Evolutionary conservation across 148 eudicot genomes (phyloP), one percentile per base, ranked within the genome.

Genomic region (Rhododendron ovatum): DNA sequence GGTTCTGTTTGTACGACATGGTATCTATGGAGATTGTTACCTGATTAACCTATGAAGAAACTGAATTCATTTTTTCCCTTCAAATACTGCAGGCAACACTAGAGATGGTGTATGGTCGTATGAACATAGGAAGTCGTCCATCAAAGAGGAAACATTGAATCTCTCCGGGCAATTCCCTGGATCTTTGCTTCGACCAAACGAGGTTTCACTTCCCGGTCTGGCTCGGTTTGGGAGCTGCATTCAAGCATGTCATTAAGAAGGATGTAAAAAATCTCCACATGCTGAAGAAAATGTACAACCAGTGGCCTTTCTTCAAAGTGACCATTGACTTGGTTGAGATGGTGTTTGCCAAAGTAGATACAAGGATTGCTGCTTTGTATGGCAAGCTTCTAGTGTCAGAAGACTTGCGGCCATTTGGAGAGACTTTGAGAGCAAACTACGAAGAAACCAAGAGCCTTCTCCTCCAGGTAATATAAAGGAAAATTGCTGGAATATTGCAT

Each of bases 151-250:
- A 95, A 84, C 96, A 95, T 95, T 69, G 98, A 94, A 88, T 92
- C 97, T n/a, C 97, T 95, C 9, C 92, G 98, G 85, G 98, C 98
- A 4, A 95, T 95, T 51, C 98, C 98, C 26, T 95, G 98, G 98
- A 94, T 94, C 86, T 95, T 95, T 89, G 96, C 98, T 48, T 95
- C 98, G 98, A 95, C 98, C 14, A 97, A 57, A 95, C 95, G 9
- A 90, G 98, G 83, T 94, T 95, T 84, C 97, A 94, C 91, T 96
- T 95, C 61, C 98, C 98, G 0, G 98, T 94, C 78, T 94, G 98
- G 98, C 97, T 95, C 18, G 98, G 98, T 30, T 91, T 94, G 88
- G 98, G 97, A 20, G 89, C 95, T 50, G 95, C 98, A 45, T 90
- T 96, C 48, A 94, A 90, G 84, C 91, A 92, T 83, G 91, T 85